These are phyloP conservation scores for Fagopyrum tataricum DNA, from an alignment of 148 eudicot species.

Conservation along the genomic window DNA sequence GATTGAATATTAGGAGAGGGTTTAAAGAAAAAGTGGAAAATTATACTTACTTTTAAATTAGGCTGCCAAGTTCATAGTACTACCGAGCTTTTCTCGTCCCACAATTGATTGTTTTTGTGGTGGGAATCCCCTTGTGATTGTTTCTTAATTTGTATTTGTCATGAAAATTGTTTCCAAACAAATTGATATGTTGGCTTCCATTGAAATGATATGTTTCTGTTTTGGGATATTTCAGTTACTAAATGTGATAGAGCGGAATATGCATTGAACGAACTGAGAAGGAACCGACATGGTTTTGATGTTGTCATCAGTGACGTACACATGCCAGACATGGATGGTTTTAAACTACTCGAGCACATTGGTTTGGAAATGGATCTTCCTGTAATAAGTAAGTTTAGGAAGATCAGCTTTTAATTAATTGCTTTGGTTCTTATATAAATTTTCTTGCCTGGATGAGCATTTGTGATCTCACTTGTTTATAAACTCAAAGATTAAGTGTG, in stretches of 20 bases:
- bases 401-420: background rate
- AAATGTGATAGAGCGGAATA: constrained; percentile 71
- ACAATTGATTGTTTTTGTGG: background rate
- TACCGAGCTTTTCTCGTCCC: background rate
- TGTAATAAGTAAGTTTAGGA: constrained; percentile 8
- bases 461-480: background rate
- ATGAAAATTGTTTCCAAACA: background rate
- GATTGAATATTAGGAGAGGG: background rate
- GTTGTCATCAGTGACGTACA: constrained; percentile 12
- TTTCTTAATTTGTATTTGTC: background rate
- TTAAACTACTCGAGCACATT: constrained; percentile 12
- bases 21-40: background rate
- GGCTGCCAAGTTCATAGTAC: background rate
- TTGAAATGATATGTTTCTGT: background rate
- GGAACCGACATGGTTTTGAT: constrained; percentile 9
- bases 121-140: background rate
- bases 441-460: background rate
- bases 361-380: constrained; percentile 17
- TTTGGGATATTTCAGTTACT: constrained; percentile 50
- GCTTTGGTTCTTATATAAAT: constrained; percentile 1
- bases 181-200: background rate
- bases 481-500: too few species aligned
- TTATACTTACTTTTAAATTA: background rate
- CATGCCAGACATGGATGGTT: constrained; percentile 16
- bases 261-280: constrained; percentile 12